Conservation (phyloP, 2,329 filamentous ascomycete species). For the Microdochium nivale region DNA sequence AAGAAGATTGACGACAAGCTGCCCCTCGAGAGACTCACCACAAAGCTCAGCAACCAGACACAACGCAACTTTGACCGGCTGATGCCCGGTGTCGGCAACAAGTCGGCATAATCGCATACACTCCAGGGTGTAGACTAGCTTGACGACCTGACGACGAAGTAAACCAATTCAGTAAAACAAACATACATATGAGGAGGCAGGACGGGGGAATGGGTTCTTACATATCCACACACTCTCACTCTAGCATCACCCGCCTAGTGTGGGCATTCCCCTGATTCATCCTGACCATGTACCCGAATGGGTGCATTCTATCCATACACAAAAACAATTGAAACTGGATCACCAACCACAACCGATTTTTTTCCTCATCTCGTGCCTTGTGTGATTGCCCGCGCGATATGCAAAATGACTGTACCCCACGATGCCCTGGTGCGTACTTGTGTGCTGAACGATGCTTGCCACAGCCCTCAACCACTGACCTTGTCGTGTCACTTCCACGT, state of each 20-base stretch:
- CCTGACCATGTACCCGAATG: background rate
- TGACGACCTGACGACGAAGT: no score
- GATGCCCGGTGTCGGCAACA: background rate
- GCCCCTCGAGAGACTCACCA: background rate
- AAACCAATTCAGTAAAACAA: background rate
- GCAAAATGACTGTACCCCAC: no score
- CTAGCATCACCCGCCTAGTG: background rate
- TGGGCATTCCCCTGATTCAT: background rate
- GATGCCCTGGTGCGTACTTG: no score
- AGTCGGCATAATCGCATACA: background rate
- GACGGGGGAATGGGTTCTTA: background rate
- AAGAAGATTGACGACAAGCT: background rate
- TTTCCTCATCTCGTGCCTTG: background rate
- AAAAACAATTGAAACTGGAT: slow-evolving; percentile 1
- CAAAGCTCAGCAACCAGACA: background rate
- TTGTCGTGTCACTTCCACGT: no score
- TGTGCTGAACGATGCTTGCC: background rate
- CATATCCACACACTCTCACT: no score
- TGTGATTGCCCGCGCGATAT: background rate
- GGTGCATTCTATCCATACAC: background rate
- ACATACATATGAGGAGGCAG: background rate
- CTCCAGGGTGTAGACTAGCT: no score
- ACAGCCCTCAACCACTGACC: background rate
- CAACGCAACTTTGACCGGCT: background rate
- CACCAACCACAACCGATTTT: background rate